Evolutionary conservation across 148 eudicot genomes (phyloP).

Genomic region (Rhododendron griersonianum): DNA sequence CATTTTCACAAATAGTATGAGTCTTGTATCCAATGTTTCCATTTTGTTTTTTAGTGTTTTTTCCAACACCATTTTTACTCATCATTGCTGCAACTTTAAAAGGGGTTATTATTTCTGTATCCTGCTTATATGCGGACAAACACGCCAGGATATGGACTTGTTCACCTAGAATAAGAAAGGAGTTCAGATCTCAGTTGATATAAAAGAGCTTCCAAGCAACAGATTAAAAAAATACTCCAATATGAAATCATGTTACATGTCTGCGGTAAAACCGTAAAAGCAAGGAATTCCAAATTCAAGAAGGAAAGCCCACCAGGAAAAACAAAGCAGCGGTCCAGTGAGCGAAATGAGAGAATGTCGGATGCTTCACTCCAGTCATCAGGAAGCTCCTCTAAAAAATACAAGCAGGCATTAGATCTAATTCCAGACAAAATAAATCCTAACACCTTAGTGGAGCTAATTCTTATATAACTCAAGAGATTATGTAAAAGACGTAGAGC

Average conservation of each 20-base stretch:
- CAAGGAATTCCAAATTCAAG: neutral
- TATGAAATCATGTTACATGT: conserved; percentile 3
- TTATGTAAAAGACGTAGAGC: neutral
- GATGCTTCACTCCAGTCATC: conserved; percentile 59
- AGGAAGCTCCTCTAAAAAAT: conserved; percentile 63
- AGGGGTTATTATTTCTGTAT: conserved; percentile 79
- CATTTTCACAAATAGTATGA: conserved; percentile 24
- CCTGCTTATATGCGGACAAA: conserved; percentile 77
- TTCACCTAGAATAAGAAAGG: conserved; percentile 52
- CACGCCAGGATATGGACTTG: conserved; percentile 84
- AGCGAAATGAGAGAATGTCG: conserved; percentile 55
- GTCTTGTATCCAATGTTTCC: conserved; percentile 34
- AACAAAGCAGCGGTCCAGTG: conserved; percentile 82
- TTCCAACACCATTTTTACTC: conserved; percentile 61
- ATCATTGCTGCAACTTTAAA: conserved; percentile 91
- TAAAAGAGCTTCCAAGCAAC: neutral
- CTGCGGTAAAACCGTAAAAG: neutral
- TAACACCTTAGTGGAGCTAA: neutral
- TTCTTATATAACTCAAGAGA: neutral
- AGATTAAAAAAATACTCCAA: neutral
- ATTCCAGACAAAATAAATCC: neutral
- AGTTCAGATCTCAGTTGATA: neutral
- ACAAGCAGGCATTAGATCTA: conserved; percentile 11
- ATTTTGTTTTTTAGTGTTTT: conserved; percentile 43
- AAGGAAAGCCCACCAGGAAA: conserved; percentile 59